Base-by-base conservation (phyloP, 2,329 filamentous ascomycete genomes). In the Aspergillus sp. region DNA sequence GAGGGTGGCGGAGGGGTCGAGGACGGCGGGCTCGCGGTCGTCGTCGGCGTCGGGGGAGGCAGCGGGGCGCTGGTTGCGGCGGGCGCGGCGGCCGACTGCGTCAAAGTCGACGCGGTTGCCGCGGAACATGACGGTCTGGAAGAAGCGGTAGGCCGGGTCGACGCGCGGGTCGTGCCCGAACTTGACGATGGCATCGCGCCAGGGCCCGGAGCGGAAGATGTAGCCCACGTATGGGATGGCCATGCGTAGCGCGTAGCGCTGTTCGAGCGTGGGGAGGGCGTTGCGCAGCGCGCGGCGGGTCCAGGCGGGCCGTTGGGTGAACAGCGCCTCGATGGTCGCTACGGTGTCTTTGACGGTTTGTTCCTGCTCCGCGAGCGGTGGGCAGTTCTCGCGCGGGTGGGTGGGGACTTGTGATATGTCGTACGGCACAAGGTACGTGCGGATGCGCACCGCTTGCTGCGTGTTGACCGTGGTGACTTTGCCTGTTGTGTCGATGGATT, bases 191-290 rank as follows among this genome's bases (percentile, higher is more conserved):
- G 89, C 86, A 69, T 97, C 92, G 57, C 90, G 83, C 88, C 90
- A 99, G 0, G 94, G 92, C 0, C 94, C 94, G 19, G 88, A 90
- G 53, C 88, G 87, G 78, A 97, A 96, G 72, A 92, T 90, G 73
- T 96, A 99, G 8, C 89, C 91, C 4, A 90, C 85, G 63, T 94
- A 93, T 57, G 90, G 88, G 48, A 92, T 82, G 44, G 89, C 89
- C 65, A 87, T 82, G 62, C 90, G 88, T 54, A 96, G 74, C 16
- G 76, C 72, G 49, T 78, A 76, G 22, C 79, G 76, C 53, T 78
- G 77, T 45, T 79, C 75, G 56, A 73, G 71, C 32, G 73, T 72
- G 5, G 64, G 62, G 26, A 96, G 78, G 48, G 82, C 80, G 70
- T 96, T 96, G 61, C 87, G 80, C 13, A 96, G 79, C 2, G 87